Base-by-base conservation (phyloP, 2,329 filamentous ascomycete species). In the Huntiella decipiens region DNA sequence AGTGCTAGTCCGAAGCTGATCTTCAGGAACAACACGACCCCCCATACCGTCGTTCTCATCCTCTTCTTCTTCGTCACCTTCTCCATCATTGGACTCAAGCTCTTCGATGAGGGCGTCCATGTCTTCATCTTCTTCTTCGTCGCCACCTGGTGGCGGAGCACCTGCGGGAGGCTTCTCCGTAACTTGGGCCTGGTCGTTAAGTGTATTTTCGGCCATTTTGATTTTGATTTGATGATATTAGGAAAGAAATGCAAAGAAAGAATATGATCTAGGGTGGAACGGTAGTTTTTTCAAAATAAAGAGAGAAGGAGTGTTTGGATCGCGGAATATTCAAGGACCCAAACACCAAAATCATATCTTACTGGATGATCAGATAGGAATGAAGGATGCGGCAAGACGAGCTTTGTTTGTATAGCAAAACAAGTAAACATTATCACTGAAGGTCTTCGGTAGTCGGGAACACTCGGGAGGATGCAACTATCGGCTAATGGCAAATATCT, bases 71-170 rank as follows among this genome's bases (percentile, higher is more conserved):
- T 78, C 67, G 13, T 69, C 66, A 45, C 72, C 70, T 54, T 77
- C 74, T 46, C 79, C 82, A 61, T 91, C 83, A 55, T 84, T 69
- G 36, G 79, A 85, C 65, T 91, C 82, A 54, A 92, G 78, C 56
- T 91, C 84, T 61, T 86, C 81, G 54, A 93, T 92, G 56, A 93
- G 70, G 57, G 78, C 76, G 58, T 92, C 82, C 54, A 93, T 85
- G 60, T 88, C 80, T 64, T 85, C 81, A 39, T 82, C 80, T 16
- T 86, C 79, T 42, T 83, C 79, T 4, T 78, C 77, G 19, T 71
- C 72, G 43, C 57, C 59, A 56, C 60, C 60, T 49, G 59, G 51
- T 36, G 59, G 52, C 36, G 58, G 52, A 39, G 58, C 53, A 48
- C 62, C 55, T 17, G 54, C 53, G 42, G 56, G 54, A 52, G 59